Conservation (phyloP, 1,284 basidiomycete species). For the Rhodotorula sp. region DNA sequence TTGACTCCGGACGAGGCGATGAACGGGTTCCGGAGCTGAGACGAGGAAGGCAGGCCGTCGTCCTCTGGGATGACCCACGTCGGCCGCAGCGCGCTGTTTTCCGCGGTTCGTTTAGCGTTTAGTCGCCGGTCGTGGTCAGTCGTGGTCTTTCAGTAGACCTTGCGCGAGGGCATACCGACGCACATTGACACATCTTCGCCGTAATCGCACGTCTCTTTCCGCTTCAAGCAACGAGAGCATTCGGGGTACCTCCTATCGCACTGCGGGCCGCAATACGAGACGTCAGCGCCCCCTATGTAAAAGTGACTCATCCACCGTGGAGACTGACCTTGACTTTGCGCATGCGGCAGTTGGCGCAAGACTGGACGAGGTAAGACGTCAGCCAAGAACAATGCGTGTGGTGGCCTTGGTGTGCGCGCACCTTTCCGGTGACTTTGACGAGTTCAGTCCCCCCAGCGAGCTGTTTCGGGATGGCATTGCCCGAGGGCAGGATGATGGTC, state of each 20-base stretch:
- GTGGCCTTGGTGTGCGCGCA: background rate
- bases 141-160: background rate
- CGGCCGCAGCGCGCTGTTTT: slow-evolving; percentile 24
- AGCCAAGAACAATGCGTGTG: background rate
- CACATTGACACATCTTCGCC: slow-evolving; percentile 32
- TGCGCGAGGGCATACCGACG: too few species aligned
- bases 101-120: background rate
- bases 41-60: background rate
- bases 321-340: slow-evolving; percentile 26
- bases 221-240: slow-evolving; percentile 30
- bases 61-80: slow-evolving; percentile 11
- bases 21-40: background rate
- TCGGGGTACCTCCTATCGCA: slow-evolving; percentile 32
- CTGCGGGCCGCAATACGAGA: background rate
- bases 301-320: background rate
- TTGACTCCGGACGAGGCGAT: background rate
- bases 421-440: slow-evolving; percentile 33
- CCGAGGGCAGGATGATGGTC: slow-evolving; percentile 5
- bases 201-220: slow-evolving; percentile 32
- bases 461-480: slow-evolving; percentile 6
- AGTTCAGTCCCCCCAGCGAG: slow-evolving; percentile 8
- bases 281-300: background rate
- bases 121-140: too few species aligned
- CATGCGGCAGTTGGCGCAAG: slow-evolving; percentile 23
- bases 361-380: background rate